These are phyloP conservation scores for Microdochium paspali DNA, from an alignment of 2,329 filamentous ascomycete species.

Conservation along the genomic window DNA sequence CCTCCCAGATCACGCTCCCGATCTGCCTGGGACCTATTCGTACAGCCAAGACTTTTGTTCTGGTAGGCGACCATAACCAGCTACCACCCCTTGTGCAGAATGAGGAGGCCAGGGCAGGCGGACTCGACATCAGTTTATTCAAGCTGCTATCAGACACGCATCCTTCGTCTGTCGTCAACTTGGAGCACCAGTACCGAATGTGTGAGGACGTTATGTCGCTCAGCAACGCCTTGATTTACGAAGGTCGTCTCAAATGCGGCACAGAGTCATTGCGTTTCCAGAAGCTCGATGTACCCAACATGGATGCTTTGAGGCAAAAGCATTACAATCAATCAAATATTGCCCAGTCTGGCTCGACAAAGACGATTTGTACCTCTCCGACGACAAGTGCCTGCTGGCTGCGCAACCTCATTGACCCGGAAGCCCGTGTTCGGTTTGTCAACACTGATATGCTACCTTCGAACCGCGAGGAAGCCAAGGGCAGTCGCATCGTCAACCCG, in stretches of 20 bases:
- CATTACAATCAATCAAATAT: conserved; percentile 47
- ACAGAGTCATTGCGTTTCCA: conserved; percentile 63
- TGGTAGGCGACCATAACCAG: conserved; percentile 95
- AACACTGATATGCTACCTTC: conserved; percentile 72
- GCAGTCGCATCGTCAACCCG: conserved; percentile 80
- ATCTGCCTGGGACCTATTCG: conserved; percentile 91
- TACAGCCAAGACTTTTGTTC: conserved; percentile 84
- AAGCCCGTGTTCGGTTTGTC: conserved; percentile 71
- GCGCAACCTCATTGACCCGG: conserved; percentile 57
- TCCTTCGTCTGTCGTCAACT: conserved; percentile 76
- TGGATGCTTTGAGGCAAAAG: conserved; percentile 47
- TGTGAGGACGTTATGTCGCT: conserved; percentile 93
- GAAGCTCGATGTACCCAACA: conserved; percentile 58
- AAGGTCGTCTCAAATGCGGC: conserved; percentile 83
- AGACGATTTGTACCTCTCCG: conserved; percentile 47
- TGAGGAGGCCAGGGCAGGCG: conserved; percentile 74
- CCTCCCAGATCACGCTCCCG: conserved; percentile 91
- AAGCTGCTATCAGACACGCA: conserved; percentile 86
- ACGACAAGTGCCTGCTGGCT: conserved; percentile 60
- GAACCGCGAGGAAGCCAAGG: conserved; percentile 64
- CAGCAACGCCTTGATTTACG: conserved; percentile 87
- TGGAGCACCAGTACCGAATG: conserved; percentile 98
- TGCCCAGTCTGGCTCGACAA: conserved; percentile 26
- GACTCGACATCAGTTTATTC: conserved; percentile 88
- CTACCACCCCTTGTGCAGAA: conserved; percentile 91